These are phyloP conservation scores for Remersonia thermophila DNA, from an alignment of 2,329 filamentous ascomycete species.

Conservation along the genomic window DNA sequence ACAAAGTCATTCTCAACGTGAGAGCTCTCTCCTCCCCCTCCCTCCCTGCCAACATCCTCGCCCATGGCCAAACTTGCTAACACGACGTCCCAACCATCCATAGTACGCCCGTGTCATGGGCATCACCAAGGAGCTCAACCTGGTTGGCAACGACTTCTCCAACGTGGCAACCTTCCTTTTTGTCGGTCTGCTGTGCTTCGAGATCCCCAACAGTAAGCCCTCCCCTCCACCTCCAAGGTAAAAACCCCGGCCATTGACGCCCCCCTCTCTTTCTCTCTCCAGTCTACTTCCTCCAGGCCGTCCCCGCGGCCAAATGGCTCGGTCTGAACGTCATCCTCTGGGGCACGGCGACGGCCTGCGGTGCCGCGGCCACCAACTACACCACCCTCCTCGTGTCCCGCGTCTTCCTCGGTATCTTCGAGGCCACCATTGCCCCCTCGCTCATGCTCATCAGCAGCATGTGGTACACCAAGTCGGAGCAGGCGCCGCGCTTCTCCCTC, in stretches of 20 bases:
- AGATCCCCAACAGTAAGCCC: conserved; percentile 43
- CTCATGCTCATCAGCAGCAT: conserved; percentile 48
- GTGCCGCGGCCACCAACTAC: conserved; percentile 42
- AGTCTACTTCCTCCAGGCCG: conserved; percentile 46
- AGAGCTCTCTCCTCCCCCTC: conserved; percentile 21
- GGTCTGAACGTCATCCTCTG: conserved; percentile 46
- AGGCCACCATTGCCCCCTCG: conserved; percentile 46
- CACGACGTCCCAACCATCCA: background rate
- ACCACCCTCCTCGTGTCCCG: conserved; percentile 40
- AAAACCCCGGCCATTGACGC: conserved; percentile 8
- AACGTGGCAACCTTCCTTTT: conserved; percentile 51
- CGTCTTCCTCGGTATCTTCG: conserved; percentile 48
- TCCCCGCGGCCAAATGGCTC: conserved; percentile 50
- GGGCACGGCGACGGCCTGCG: conserved; percentile 43
- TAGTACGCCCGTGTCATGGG: conserved; percentile 58
- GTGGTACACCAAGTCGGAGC: conserved; percentile 46
- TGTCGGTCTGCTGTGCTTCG: conserved; percentile 46
- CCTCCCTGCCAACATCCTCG: too few species aligned
- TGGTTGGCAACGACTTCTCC: conserved; percentile 49
- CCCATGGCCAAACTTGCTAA: background rate
- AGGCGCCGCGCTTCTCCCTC: conserved; percentile 45
- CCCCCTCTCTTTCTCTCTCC: conserved; percentile 1
- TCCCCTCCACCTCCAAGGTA: too few species aligned
- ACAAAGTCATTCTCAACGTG: conserved; percentile 52
- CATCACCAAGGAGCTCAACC: conserved; percentile 38